Conservation (phyloP, 179 eudicot genomes). For the Beta lomatogona region DNA sequence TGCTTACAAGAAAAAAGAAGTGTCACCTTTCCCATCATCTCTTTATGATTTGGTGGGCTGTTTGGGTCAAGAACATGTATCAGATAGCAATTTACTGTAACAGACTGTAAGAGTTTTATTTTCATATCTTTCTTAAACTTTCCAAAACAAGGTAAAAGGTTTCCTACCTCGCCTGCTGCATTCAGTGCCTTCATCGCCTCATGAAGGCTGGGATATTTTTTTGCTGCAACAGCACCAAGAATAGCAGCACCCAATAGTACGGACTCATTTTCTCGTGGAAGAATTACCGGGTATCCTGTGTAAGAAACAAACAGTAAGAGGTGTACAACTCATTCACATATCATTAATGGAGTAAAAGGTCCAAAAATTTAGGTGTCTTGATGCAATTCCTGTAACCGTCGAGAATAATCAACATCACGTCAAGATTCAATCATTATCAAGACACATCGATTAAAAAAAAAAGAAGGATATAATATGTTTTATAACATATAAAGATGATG, state of each 20-base stretch:
- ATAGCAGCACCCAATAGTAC: constrained; percentile 95
- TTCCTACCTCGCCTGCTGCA: constrained; percentile 85
- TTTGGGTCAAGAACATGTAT: not conserved
- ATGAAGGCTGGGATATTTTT: constrained; percentile 63
- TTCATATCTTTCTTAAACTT: not conserved
- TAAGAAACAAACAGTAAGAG: not conserved
- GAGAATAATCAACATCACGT: not conserved
- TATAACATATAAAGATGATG: not conserved
- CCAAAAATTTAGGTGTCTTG: not conserved
- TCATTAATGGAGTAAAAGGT: not conserved
- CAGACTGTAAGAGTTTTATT: not conserved
- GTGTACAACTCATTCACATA: not conserved
- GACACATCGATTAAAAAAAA: not conserved
- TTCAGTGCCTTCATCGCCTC: constrained; percentile 94
- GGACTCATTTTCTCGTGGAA: constrained; percentile 90
- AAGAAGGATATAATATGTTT: not conserved
- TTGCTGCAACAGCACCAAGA: constrained; percentile 97
- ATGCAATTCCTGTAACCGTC: not conserved
- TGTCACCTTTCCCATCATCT: not conserved
- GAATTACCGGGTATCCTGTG: constrained; percentile 79
- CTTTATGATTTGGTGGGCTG: not conserved
- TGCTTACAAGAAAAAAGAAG: too few relatives aligned
- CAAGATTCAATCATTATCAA: not conserved
- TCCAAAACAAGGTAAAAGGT: not conserved
- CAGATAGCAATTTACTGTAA: not conserved